Conservation (phyloP, 305 asterid species). For the Vinca major region DNA sequence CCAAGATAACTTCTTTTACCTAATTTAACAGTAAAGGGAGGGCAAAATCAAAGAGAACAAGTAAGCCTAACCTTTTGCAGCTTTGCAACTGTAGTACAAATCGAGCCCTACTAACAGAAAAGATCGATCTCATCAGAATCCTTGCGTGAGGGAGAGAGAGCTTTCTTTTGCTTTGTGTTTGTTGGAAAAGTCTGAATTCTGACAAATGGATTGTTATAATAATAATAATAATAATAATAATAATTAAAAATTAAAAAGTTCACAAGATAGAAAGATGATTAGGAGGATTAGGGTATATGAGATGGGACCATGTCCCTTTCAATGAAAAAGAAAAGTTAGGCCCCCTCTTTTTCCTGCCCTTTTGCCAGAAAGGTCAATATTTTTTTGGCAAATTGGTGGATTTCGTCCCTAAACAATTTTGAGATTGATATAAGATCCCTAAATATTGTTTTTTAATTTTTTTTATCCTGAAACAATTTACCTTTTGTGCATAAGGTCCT, state of each 20-base stretch:
- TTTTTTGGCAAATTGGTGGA: too few species aligned
- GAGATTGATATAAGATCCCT: too few species aligned
- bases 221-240: slow-evolving; percentile 26
- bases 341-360: slow-evolving; percentile 19
- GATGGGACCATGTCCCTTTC: slow-evolving; percentile 62
- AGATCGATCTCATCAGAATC: slow-evolving; percentile 36
- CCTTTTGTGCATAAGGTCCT: too few species aligned
- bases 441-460: too few species aligned
- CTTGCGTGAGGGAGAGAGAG: not conserved
- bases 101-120: slow-evolving; percentile 25
- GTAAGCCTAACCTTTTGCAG: slow-evolving; percentile 24
- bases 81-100: slow-evolving; percentile 11
- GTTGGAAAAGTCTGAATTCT: slow-evolving; percentile 24
- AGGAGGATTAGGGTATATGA: slow-evolving; percentile 15
- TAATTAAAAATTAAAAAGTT: slow-evolving; percentile 47
- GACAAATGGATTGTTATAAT: slow-evolving; percentile 29
- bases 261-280: slow-evolving; percentile 22
- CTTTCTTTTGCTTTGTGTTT: slow-evolving; percentile 9
- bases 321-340: slow-evolving; percentile 35
- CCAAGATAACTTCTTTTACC: slow-evolving; percentile 32
- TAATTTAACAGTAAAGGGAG: slow-evolving; percentile 25
- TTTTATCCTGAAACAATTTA: too few species aligned
- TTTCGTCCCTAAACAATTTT: too few species aligned
- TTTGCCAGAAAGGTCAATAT: too few species aligned
- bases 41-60: slow-evolving; percentile 15